Evolutionary conservation across 192 early-diverging fungal species (phyloP).

Genomic region (Coemansia sp.): DNA sequence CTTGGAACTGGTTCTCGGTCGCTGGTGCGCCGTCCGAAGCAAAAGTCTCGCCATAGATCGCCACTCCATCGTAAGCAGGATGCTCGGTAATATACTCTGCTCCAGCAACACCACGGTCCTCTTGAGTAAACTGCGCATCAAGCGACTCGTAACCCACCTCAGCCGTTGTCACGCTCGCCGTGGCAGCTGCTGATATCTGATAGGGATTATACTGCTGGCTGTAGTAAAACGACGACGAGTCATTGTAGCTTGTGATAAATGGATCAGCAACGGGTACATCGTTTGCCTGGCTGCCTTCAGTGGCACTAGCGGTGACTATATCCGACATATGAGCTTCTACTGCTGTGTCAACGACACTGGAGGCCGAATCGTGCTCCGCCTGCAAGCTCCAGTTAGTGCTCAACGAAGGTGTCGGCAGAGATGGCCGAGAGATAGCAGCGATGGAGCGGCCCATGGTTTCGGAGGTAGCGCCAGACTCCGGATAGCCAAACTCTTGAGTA

Average conservation of each 20-base stretch:
- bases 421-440: neutral
- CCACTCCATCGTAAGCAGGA: neutral
- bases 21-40: neutral
- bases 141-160: slow-evolving; percentile 14
- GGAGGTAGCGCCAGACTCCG: neutral
- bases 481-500: neutral
- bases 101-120: neutral
- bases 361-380: slow-evolving; percentile 19
- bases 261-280: neutral
- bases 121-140: slow-evolving; percentile 16
- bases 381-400: slow-evolving; percentile 20
- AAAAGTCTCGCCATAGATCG: neutral
- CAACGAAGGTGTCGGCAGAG: slow-evolving; percentile 5
- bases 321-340: slow-evolving; percentile 7
- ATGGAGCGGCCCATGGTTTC: slow-evolving; percentile 6
- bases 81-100: neutral
- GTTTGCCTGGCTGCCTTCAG: neutral
- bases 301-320: neutral
- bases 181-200: neutral
- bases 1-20: neutral
- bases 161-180: neutral
- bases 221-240: slow-evolving; percentile 5
- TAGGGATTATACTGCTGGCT: neutral
- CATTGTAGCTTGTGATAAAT: neutral
- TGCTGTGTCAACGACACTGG: slow-evolving; percentile 9